Conservation (phyloP, 1,284 basidiomycete species). For the Flammula alnicola region DNA sequence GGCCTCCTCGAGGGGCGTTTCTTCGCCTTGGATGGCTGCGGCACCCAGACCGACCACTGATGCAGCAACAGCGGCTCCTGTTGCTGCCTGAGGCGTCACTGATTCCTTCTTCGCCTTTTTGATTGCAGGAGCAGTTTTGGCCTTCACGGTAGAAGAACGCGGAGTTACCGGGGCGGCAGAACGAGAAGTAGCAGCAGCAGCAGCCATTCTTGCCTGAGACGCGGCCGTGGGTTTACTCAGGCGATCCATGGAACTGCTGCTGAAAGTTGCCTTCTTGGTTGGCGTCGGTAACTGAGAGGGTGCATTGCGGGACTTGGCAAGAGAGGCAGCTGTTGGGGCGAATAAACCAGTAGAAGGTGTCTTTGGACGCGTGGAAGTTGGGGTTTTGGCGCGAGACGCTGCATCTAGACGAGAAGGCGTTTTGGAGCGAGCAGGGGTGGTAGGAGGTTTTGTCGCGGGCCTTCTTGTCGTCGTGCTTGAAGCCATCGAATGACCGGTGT, state of each 20-base stretch:
- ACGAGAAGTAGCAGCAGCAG: constrained; percentile 24
- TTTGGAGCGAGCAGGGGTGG: constrained; percentile 51
- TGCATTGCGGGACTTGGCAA: constrained; percentile 64
- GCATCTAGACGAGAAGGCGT: constrained; percentile 39
- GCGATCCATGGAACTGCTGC: constrained; percentile 57
- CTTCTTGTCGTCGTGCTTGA: constrained; percentile 46
- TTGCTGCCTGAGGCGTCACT: constrained; percentile 25
- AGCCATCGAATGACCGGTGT: constrained; percentile 53
- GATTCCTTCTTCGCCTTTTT: constrained; percentile 15
- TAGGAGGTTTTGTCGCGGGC: constrained; percentile 35
- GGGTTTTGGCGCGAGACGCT: constrained; percentile 35
- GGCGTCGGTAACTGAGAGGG: constrained; percentile 50
- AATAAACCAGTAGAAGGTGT: constrained; percentile 65
- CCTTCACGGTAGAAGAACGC: constrained; percentile 25
- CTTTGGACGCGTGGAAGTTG: constrained; percentile 47
- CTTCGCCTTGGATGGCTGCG: constrained; percentile 15
- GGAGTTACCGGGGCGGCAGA: constrained; percentile 16
- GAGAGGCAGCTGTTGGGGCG: constrained; percentile 78
- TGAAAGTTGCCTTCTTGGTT: constrained; percentile 54
- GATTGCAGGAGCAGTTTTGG: constrained; percentile 18
- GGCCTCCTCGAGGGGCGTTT: no score
- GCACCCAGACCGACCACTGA: constrained; percentile 11
- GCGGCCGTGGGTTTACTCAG: constrained; percentile 79
- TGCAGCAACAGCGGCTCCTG: constrained; percentile 22
- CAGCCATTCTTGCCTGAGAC: constrained; percentile 56